phyloP scores from a whole-genome alignment of 306 rosid species.

The Castanea mollissima region DNA sequence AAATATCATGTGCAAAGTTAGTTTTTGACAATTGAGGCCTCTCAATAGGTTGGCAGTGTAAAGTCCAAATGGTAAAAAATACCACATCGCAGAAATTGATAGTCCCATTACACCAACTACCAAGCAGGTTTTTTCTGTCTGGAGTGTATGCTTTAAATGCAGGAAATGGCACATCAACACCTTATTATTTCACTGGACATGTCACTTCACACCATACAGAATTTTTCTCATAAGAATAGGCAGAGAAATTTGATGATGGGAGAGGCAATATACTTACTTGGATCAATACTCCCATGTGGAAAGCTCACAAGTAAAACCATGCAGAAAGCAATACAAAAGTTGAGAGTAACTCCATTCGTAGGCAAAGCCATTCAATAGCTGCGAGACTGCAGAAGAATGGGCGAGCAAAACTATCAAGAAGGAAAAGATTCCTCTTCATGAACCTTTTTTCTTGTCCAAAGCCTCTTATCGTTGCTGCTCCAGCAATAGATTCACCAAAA shows the following conservation, averaged over 20 bases:
- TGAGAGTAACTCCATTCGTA: slow-evolving; percentile 93
- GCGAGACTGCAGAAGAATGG: slow-evolving; percentile 99
- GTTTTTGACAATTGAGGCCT: slow-evolving; percentile 1
- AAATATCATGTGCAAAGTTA: not conserved
- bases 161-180: slow-evolving; percentile 3
- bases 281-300: slow-evolving; percentile 90
- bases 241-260: slow-evolving; percentile 1
- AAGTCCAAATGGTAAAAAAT: slow-evolving; percentile 9
- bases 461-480: slow-evolving; percentile 97
- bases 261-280: slow-evolving; percentile 61
- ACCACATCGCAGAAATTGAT: not conserved
- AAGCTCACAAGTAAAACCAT: slow-evolving; percentile 95
- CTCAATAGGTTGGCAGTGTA: not conserved
- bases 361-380: slow-evolving; percentile 99
- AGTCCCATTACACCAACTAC: not conserved
- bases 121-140: not conserved
- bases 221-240: slow-evolving; percentile 12
- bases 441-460: slow-evolving; percentile 98
- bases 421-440: slow-evolving; percentile 90
- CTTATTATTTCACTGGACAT: slow-evolving; percentile 7
- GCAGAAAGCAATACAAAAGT: slow-evolving; percentile 95
- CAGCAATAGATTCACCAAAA: slow-evolving; percentile 98
- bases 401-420: slow-evolving; percentile 91
- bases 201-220: not conserved
- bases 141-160: not conserved